Base-by-base conservation (phyloP, 2,329 filamentous ascomycete genomes). In the Xylaria hypoxylon region DNA sequence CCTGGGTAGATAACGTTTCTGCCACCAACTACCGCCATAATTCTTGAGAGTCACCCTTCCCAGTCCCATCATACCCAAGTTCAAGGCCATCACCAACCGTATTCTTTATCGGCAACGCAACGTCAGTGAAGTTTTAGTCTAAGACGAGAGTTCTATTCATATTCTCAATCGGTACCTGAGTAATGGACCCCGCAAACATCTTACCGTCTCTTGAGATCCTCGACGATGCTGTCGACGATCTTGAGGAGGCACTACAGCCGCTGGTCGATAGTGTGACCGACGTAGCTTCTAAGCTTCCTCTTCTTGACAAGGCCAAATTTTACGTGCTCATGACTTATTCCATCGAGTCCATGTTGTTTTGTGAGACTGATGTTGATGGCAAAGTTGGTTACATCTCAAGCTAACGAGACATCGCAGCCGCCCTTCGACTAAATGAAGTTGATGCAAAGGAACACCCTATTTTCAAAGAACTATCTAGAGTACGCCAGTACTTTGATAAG, bases 241-340 rank as follows among this genome's bases (percentile, higher is more conserved):
- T 98, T 52, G 89, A 96, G 76, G 87, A 90, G 40, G 84, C 87
- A 3, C 84, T 98, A 31, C 81, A 87, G 69, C 93, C 95, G n/a
- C 82, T 98, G 5, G 81, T 97, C 28, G 83, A 84, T 40, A 85
- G 85, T 56, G 81, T 97, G 48, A 83, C 88, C 57, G 87, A 90
- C 45, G 87, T 88, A 63, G 89, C 93, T 5, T 90, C 89, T 62
- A 93, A 93, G 76, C 85, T 98, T 31, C 94, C 95, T 1, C 85
- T 98, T n/a, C 85, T 99, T 67, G 95, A 98, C 83, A 94, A 93
- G 81, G 94, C 96, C 7, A 97, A 98, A 81, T 89, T 97, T 66
- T 93, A 96, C 77, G 90, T 96, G n/a, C 84, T 97, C 22, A 85
- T 90, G 58, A 91, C 93, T 19, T 99, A 98, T 78, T 87, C 94